A percentile compares a stretch with the other conserved stretches of the same genome.
These are phyloP conservation scores for Xeromyces bisporus DNA, from an alignment of 495 filamentous ascomycete species.

Conservation along the genomic window DNA sequence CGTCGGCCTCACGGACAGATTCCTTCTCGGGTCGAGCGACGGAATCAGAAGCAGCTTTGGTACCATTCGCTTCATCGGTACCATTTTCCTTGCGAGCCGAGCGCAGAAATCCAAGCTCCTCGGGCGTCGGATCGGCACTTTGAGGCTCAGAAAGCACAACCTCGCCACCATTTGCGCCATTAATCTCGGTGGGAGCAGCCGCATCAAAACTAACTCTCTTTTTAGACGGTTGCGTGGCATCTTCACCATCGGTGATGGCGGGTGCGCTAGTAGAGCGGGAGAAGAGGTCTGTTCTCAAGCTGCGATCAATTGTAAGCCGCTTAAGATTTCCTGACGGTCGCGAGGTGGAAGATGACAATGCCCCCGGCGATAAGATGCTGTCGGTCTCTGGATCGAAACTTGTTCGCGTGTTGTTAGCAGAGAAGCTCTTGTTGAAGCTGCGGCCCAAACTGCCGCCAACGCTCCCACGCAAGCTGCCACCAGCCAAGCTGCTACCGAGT, in stretches of 20 bases:
- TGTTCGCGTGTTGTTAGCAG: conserved; percentile 50
- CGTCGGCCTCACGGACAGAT: conserved; percentile 55
- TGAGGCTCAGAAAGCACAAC: conserved; percentile 28
- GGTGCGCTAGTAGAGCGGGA: conserved; percentile 27
- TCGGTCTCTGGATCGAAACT: conserved; percentile 49
- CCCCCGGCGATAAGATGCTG: conserved; percentile 71
- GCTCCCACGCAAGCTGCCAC: conserved; percentile 35
- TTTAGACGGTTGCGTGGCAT: conserved; percentile 26
- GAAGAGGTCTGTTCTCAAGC: conserved; percentile 63
- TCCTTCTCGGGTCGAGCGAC: conserved; percentile 46
- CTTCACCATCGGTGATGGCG: conserved; percentile 32
- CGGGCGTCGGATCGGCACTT: conserved; percentile 38
- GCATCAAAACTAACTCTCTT: conserved; percentile 88
- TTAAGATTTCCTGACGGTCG: conserved; percentile 57
- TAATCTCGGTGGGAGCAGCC: conserved; percentile 14
- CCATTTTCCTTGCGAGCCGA: conserved; percentile 28
- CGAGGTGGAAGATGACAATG: conserved; percentile 55
- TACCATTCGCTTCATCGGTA: conserved; percentile 34
- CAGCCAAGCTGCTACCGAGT: conserved; percentile 47
- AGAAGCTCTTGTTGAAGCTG: conserved; percentile 41
- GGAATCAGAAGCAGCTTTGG: conserved; percentile 13
- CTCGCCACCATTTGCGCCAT: conserved; percentile 22
- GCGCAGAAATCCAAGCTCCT: conserved; percentile 52
- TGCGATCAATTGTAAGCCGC: conserved; percentile 77
- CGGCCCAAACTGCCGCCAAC: conserved; percentile 42